Percentiles rank a stretch among this genome's conserved stretches.
Conservation (phyloP, 176 grass and related monocot species). For the Cocos nucifera region DNA sequence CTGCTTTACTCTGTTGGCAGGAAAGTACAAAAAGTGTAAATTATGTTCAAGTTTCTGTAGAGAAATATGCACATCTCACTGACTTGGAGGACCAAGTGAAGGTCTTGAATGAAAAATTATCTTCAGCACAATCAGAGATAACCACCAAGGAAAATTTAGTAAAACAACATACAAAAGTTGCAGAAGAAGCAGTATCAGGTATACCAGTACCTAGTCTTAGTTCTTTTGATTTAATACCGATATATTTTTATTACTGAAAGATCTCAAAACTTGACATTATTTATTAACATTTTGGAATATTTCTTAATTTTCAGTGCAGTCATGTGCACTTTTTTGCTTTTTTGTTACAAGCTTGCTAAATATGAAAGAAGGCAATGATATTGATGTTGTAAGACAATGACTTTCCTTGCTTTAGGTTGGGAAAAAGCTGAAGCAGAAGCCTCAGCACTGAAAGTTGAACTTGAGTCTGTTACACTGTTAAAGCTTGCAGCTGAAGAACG, state of each 20-base stretch:
- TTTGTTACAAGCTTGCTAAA: too few relatives aligned
- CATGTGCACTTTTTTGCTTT: too few relatives aligned
- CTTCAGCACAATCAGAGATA: slow-evolving; percentile 73
- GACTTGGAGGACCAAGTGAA: slow-evolving; percentile 86
- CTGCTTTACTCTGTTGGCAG: slow-evolving; percentile 38
- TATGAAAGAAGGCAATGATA: too few relatives aligned
- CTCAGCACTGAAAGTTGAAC: slow-evolving; percentile 76
- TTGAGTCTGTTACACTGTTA: slow-evolving; percentile 86
- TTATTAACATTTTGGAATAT: too few relatives aligned
- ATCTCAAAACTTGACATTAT: too few relatives aligned
- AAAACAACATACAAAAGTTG: slow-evolving; percentile 99
- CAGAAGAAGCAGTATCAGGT: slow-evolving; percentile 99
- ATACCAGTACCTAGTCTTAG: neutral
- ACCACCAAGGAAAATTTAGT: slow-evolving; percentile 84
- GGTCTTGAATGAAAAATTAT: slow-evolving; percentile 63
- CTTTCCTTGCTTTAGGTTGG: slow-evolving; percentile 51
- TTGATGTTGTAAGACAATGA: too few relatives aligned
- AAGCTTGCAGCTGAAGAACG: slow-evolving; percentile 87
- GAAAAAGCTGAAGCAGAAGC: slow-evolving; percentile 99
- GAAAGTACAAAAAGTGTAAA: slow-evolving; percentile 50
- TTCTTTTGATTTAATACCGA: too few relatives aligned
- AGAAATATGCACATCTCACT: slow-evolving; percentile 70
- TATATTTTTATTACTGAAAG: too few relatives aligned
- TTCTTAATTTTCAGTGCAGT: too few relatives aligned
- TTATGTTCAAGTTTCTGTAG: slow-evolving; percentile 72